Conservation (phyloP, 495 filamentous ascomycete genomes). For the Hypoxylon subgilvum region DNA sequence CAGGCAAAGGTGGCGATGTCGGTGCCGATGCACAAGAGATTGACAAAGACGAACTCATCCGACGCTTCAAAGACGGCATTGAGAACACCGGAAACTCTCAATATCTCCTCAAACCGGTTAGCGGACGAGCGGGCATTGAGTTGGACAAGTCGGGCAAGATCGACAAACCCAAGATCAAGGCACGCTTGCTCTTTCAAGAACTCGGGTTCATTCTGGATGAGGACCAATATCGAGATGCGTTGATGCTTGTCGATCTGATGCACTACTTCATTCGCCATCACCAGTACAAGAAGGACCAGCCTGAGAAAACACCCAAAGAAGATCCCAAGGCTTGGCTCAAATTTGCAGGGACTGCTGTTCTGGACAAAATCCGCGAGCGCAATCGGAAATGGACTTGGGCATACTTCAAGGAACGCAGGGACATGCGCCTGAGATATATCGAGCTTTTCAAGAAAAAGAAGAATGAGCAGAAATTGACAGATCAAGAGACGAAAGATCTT, state of each 20-base stretch:
- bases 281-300: constrained; percentile 92
- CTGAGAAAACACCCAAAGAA: constrained; percentile 83
- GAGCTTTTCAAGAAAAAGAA: constrained; percentile 93
- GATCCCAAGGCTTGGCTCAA: constrained; percentile 89
- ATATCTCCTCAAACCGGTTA: constrained; percentile 94
- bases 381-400: constrained; percentile 93
- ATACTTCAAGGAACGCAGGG: constrained; percentile 88
- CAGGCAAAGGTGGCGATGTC: constrained; percentile 76
- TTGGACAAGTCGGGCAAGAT: constrained; percentile 86
- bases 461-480: constrained; percentile 71
- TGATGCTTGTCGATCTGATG: constrained; percentile 98
- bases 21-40: constrained; percentile 56
- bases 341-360: constrained; percentile 86
- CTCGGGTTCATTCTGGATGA: constrained; percentile 95
- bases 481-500: constrained; percentile 73
- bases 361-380: constrained; percentile 90
- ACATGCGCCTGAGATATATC: constrained; percentile 88
- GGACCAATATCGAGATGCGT: constrained; percentile 91
- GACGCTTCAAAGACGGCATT: constrained; percentile 76
- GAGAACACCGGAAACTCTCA: constrained; percentile 72
- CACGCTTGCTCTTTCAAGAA: constrained; percentile 89
- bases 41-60: constrained; percentile 73
- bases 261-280: constrained; percentile 98
- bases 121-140: constrained; percentile 86
- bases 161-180: constrained; percentile 86